Conservation (phyloP, 2,329 filamentous ascomycete species). For the Phaeophleospora eucalypticola region DNA sequence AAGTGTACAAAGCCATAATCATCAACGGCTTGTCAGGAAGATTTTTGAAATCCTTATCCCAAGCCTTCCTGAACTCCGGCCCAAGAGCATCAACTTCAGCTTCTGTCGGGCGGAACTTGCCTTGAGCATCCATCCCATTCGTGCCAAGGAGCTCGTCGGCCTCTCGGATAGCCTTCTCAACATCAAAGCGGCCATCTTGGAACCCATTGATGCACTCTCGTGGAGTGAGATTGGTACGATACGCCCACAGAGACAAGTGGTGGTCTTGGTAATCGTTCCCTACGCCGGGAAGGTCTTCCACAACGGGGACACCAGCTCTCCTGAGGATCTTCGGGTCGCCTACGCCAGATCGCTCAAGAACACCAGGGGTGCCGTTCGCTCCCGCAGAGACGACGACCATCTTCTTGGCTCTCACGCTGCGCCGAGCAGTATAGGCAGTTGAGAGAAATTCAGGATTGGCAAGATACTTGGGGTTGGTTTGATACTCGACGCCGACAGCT, state of each 20-base stretch:
- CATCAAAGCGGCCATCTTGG: constrained; percentile 46
- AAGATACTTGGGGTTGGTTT: constrained; percentile 41
- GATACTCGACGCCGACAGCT: constrained; percentile 58
- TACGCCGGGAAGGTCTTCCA: constrained; percentile 31
- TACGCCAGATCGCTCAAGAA: constrained; percentile 59
- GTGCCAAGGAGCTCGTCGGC: constrained; percentile 53
- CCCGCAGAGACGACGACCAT: constrained; percentile 59
- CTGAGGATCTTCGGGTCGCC: constrained; percentile 48
- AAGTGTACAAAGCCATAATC: constrained; percentile 40
- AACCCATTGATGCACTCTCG: constrained; percentile 54
- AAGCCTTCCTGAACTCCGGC: constrained; percentile 50
- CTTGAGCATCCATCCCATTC: constrained; percentile 52
- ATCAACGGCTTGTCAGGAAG: constrained; percentile 47
- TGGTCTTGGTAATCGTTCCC: constrained; percentile 32
- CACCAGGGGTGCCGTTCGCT: constrained; percentile 52
- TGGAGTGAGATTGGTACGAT: constrained; percentile 44
- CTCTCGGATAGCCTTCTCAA: constrained; percentile 43
- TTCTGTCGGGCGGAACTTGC: constrained; percentile 54
- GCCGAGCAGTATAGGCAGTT: constrained; percentile 38
- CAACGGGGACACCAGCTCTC: constrained; percentile 26
- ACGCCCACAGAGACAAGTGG: constrained; percentile 52
- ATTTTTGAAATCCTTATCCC: constrained; percentile 54
- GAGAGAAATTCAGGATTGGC: constrained; percentile 26
- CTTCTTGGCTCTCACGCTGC: constrained; percentile 49
- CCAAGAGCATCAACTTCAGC: constrained; percentile 51